Percentiles rank a stretch among this genome's conserved stretches.
phyloP scores from a whole-genome alignment of 2,329 filamentous ascomycete species.

The Bipolaris bicolor region DNA sequence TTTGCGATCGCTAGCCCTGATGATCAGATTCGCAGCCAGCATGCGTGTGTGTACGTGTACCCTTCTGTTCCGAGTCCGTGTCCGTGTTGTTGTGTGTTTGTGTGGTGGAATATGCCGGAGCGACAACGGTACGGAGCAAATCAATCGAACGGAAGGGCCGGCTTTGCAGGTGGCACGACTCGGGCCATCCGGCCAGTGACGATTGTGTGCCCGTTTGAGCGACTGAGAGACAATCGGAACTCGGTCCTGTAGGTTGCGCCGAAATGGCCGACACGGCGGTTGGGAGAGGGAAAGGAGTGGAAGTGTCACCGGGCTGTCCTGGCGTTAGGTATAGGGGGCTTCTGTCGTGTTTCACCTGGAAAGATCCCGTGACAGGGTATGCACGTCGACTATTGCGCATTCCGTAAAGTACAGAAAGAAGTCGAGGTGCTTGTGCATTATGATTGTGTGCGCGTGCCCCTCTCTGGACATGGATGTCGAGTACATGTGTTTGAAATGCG shows the following conservation, averaged over 20 bases:
- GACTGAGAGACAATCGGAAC: conserved; percentile 4
- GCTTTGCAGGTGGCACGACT: conserved; percentile 5
- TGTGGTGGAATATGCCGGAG: not conserved
- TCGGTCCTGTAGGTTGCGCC: conserved; percentile 5
- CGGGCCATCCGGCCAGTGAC: not conserved
- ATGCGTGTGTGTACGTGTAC: not conserved
- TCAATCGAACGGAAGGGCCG: conserved; percentile 4
- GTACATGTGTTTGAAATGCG: not conserved
- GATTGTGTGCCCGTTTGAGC: not conserved
- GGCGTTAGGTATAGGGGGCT: conserved; percentile 4
- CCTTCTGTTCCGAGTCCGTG: not conserved
- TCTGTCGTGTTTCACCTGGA: conserved; percentile 2
- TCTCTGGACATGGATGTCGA: conserved; percentile 1
- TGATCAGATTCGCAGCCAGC: conserved; percentile 1
- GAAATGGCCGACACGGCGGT: conserved; percentile 3
- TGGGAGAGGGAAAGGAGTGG: not conserved
- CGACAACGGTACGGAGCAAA: conserved; percentile 2
- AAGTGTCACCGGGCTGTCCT: conserved; percentile 3
- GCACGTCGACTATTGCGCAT: not conserved
- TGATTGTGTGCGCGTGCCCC: conserved; percentile 3
- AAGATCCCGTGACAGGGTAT: conserved; percentile 1
- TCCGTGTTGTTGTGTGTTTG: not conserved
- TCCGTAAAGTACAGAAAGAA: not conserved
- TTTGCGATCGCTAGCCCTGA: not conserved
- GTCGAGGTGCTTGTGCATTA: conserved; percentile 2